Evolutionary conservation across 2,329 filamentous ascomycete genomes (phyloP).

Genomic region (Aspergillus melleus): DNA sequence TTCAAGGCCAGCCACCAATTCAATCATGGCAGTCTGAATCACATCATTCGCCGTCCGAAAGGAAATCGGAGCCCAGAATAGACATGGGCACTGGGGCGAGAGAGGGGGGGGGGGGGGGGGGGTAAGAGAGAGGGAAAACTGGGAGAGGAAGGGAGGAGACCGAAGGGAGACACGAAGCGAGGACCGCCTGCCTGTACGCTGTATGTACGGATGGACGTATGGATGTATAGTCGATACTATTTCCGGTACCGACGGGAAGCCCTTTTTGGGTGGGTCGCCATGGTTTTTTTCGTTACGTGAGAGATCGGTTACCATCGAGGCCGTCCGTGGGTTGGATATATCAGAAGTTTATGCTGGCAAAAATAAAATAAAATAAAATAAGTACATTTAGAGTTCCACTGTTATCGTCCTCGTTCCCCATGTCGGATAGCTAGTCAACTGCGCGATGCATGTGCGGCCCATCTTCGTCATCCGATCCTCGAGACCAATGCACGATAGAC

Average conservation of each 20-base stretch:
- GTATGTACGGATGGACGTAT: not conserved
- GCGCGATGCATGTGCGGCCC: not conserved
- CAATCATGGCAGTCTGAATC: constrained; percentile 14
- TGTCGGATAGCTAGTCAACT: not conserved
- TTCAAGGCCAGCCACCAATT: constrained; percentile 15
- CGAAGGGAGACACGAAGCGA: constrained; percentile 14
- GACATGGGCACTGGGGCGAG: constrained; percentile 8
- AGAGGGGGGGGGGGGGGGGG: too few relatives aligned
- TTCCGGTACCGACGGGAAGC: too few relatives aligned
- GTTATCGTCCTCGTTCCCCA: constrained; percentile 2
- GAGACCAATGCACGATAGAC: constrained; percentile 12
- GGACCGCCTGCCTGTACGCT: constrained; percentile 10
- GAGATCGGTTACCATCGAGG: constrained; percentile 1
- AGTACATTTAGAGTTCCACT: not conserved
- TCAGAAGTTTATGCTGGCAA: constrained; percentile 3
- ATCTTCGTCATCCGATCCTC: not conserved
- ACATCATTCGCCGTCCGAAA: constrained; percentile 15
- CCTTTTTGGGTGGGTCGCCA: not conserved
- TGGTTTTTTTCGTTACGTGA: not conserved
- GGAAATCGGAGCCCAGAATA: constrained; percentile 1
- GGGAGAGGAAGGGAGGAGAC: constrained; percentile 8
- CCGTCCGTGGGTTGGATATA: constrained; percentile 10
- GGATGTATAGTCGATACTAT: too few relatives aligned
- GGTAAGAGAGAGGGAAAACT: not conserved
- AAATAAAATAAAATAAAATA: not conserved